Conservation (phyloP, 2,329 filamentous ascomycete genomes). For the Fusarium sp. region DNA sequence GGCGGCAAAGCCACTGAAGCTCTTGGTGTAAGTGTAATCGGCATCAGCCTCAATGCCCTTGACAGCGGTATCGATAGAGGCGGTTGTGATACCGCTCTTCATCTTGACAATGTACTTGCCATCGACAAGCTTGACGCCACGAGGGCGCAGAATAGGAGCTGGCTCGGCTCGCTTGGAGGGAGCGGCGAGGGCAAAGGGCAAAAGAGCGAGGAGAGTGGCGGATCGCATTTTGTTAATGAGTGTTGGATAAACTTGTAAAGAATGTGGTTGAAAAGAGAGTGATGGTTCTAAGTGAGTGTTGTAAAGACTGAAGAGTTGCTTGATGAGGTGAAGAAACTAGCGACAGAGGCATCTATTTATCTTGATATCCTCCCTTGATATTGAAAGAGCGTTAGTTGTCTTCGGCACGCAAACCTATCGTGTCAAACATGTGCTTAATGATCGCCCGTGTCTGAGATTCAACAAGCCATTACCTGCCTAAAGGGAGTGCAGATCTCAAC, state of each 20-base stretch:
- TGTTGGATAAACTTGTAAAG: conserved; percentile 5
- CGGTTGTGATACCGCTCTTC: conserved; percentile 35
- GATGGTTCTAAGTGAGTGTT: conserved; percentile 19
- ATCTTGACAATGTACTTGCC: conserved; percentile 53
- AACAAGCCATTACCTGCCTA: conserved; percentile 34
- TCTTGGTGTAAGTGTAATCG: conserved; percentile 43
- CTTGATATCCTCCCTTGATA: conserved; percentile 4
- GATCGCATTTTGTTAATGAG: conserved; percentile 45
- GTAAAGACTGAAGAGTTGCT: conserved; percentile 29
- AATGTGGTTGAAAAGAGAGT: conserved; percentile 20
- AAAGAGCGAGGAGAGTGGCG: conserved; percentile 47
- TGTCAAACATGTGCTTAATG: conserved; percentile 27
- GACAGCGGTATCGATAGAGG: conserved; percentile 42
- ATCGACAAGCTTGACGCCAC: conserved; percentile 45
- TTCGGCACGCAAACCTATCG: conserved; percentile 24
- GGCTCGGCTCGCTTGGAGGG: conserved; percentile 47
- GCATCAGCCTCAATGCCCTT: conserved; percentile 45
- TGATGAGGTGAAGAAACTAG: conserved; percentile 3
- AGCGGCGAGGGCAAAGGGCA: conserved; percentile 47
- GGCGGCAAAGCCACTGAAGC: conserved; percentile 44
- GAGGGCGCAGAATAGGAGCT: conserved; percentile 48
- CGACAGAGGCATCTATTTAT: conserved; percentile 31
- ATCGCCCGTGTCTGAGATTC: conserved; percentile 28
- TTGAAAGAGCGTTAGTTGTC: conserved; percentile 3
- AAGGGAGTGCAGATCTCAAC: conserved; percentile 27